Conservation (phyloP, 176 grass and related monocot genomes). For the Musa acuminata region DNA sequence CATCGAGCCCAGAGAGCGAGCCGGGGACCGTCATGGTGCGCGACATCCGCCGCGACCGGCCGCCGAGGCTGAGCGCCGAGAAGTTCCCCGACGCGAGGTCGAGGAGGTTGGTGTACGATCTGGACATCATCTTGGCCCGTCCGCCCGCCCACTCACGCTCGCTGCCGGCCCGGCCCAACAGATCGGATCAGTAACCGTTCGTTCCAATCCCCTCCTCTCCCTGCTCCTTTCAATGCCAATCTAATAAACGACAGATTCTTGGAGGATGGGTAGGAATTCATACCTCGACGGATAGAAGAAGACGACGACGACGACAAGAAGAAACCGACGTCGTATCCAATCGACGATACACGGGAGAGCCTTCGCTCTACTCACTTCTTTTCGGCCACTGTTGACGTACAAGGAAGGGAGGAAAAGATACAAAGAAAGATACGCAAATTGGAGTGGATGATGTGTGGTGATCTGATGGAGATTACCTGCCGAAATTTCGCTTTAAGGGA, state of each 20-base stretch:
- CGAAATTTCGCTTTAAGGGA: neutral
- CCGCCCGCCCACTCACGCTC: too few relatives aligned
- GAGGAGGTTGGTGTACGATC: slow-evolving; percentile 15
- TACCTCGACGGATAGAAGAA: neutral
- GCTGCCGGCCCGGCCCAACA: neutral
- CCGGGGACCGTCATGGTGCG: slow-evolving; percentile 95
- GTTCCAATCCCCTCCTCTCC: neutral
- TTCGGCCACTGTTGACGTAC: too few relatives aligned
- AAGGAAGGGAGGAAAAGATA: too few relatives aligned
- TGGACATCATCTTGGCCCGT: slow-evolving; percentile 12
- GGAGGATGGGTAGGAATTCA: neutral
- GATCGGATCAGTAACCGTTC: neutral
- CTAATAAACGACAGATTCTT: neutral
- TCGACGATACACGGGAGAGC: too few relatives aligned
- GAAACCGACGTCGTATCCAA: neutral
- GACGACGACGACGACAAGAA: neutral
- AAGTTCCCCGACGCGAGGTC: slow-evolving; percentile 11
- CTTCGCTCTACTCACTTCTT: too few relatives aligned
- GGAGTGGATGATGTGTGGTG: neutral
- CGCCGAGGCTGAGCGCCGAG: neutral
- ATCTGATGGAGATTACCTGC: neutral
- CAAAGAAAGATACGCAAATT: too few relatives aligned
- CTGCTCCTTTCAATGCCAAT: neutral
- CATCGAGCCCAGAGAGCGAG: slow-evolving; percentile 71
- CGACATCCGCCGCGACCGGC: slow-evolving; percentile 39